Conservation (phyloP, 495 filamentous ascomycete genomes). For the Aspergillus haitiensis region DNA sequence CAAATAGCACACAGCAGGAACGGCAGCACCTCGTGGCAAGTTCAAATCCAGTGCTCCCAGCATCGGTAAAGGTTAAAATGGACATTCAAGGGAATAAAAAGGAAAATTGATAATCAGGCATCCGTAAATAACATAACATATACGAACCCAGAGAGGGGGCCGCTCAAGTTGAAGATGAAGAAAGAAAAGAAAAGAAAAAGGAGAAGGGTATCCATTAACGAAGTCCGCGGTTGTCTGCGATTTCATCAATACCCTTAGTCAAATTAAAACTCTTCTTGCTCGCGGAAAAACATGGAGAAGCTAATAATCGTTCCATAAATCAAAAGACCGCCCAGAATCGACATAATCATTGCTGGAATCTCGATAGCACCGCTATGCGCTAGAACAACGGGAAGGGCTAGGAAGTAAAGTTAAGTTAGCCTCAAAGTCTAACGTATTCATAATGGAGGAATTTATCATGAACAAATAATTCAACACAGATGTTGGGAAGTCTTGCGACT, state of each 20-base stretch:
- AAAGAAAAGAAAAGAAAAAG: conserved; percentile 1
- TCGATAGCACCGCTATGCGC: conserved; percentile 80
- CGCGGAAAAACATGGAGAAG: conserved; percentile 97
- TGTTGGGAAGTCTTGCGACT: conserved; percentile 1
- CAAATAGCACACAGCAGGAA: conserved; percentile 14
- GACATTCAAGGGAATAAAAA: neutral
- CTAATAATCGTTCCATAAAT: conserved; percentile 98
- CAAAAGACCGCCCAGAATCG: conserved; percentile 82
- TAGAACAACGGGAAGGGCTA: conserved; percentile 88
- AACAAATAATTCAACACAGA: neutral
- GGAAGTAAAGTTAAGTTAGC: conserved; percentile 28
- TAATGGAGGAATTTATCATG: neutral
- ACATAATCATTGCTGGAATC: conserved; percentile 91
- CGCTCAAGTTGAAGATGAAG: neutral
- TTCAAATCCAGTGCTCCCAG: conserved; percentile 16
- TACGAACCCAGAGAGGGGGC: neutral
- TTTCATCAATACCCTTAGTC: neutral
- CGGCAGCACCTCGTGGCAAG: conserved; percentile 13
- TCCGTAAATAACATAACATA: no score
- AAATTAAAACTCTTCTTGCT: conserved; percentile 82
- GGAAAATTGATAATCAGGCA: conserved; percentile 1
- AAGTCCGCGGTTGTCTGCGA: neutral
- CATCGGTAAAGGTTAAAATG: conserved; percentile 10
- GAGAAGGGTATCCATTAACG: conserved; percentile 1
- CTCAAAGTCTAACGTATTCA: neutral